Evolutionary conservation across 306 rosid genomes (phyloP).

Genomic region (Fragaria iinumae): DNA sequence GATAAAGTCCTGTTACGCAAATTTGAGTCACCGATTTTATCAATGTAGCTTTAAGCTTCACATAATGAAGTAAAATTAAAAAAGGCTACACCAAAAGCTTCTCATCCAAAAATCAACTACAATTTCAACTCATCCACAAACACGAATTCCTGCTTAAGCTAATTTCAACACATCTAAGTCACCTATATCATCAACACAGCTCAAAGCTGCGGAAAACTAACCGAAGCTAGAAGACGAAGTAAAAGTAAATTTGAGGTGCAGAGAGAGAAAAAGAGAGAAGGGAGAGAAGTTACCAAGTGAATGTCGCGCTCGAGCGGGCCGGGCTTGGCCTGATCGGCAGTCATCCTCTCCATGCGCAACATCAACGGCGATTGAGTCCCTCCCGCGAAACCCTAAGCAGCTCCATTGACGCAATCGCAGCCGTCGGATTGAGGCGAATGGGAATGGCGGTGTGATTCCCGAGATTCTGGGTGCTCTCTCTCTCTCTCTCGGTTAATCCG

Average conservation of each 20-base stretch:
- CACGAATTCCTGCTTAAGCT: not conserved
- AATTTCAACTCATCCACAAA: not conserved
- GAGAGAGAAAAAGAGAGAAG: not conserved
- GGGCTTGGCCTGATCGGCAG: slow-evolving; percentile 25
- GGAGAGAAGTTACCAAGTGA: slow-evolving; percentile 23
- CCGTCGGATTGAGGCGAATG: not conserved
- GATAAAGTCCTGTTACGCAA: not conserved
- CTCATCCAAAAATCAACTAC: not conserved
- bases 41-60: not conserved
- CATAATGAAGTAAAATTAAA: not conserved
- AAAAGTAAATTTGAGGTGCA: not conserved
- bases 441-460: slow-evolving; percentile 17
- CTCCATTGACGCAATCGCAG: slow-evolving; percentile 1
- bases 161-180: not conserved
- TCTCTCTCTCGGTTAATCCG: slow-evolving; percentile 25
- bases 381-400: slow-evolving; percentile 20
- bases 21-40: not conserved
- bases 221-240: not conserved
- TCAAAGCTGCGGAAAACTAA: not conserved
- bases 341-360: slow-evolving; percentile 23
- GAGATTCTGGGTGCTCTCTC: slow-evolving; percentile 13
- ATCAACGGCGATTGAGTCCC: slow-evolving; percentile 10
- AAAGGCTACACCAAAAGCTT: not conserved
- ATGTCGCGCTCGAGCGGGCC: slow-evolving; percentile 31
- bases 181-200: not conserved